Conservation (phyloP, 768 basidiomycete species). For the Tylopilus vinaceipallidus region DNA sequence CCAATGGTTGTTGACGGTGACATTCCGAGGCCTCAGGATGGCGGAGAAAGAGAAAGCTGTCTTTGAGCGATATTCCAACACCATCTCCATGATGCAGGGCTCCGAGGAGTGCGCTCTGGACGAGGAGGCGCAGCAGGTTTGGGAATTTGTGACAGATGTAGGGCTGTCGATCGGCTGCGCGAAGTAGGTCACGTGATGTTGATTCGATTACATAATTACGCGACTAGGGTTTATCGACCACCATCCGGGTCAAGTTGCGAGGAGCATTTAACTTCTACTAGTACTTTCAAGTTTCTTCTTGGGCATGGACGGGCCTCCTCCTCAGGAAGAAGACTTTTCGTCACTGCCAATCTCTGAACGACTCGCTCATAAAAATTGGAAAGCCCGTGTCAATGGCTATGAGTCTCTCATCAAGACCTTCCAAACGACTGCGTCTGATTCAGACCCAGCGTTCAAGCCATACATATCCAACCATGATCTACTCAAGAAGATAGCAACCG, state of each 20-base stretch:
- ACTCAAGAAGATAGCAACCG: slow-evolving; percentile 84
- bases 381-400: slow-evolving; percentile 93
- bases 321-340: slow-evolving; percentile 92
- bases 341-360: slow-evolving; percentile 73
- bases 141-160: slow-evolving; percentile 56
- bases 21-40: slow-evolving; percentile 69
- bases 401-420: slow-evolving; percentile 85
- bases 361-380: slow-evolving; percentile 97
- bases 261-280: slow-evolving; percentile 11
- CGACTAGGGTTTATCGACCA: slow-evolving; percentile 11
- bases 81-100: slow-evolving; percentile 40
- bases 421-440: slow-evolving; percentile 85
- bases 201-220: slow-evolving; percentile 23
- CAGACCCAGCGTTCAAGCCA: slow-evolving; percentile 90
- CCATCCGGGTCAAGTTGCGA: background rate
- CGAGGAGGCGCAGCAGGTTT: slow-evolving; percentile 50
- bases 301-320: slow-evolving; percentile 86
- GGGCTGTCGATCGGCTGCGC: slow-evolving; percentile 55
- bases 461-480: slow-evolving; percentile 76
- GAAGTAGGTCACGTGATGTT: slow-evolving; percentile 31
- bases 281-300: slow-evolving; percentile 7
- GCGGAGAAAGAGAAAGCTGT: slow-evolving; percentile 52
- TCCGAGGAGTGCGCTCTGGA: slow-evolving; percentile 48
- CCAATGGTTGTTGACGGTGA: slow-evolving; percentile 66
- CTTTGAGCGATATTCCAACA: slow-evolving; percentile 46